These are phyloP conservation scores for Globisporangium spiculum DNA, from an alignment of 352 stramenopile genomes.

Conservation along the genomic window DNA sequence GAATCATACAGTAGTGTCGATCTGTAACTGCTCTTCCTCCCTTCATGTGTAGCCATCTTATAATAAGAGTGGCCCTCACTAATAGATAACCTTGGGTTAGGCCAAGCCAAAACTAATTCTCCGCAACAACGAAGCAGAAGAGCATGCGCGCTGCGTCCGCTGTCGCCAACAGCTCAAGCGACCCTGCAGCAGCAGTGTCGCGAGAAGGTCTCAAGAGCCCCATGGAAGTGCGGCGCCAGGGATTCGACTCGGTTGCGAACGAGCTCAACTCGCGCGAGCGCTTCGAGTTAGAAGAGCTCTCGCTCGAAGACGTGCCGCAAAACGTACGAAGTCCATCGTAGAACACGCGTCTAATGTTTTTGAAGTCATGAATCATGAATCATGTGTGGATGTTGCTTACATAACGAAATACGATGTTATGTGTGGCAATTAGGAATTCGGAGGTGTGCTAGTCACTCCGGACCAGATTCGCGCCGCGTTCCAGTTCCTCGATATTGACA, in stretches of 20 bases:
- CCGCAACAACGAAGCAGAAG: background rate
- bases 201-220: background rate
- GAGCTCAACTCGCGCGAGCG: slow-evolving; percentile 12
- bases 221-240: slow-evolving; percentile 10
- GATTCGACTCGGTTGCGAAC: slow-evolving; percentile 10
- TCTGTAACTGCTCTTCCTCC: no score
- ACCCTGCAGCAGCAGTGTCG: background rate
- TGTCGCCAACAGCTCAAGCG: background rate
- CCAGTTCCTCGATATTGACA: slow-evolving; percentile 88
- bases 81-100: no score
- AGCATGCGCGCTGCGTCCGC: slow-evolving; percentile 7
- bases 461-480: slow-evolving; percentile 86
- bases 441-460: slow-evolving; percentile 78
- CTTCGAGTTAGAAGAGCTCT: slow-evolving; percentile 7
- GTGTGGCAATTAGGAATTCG: slow-evolving; percentile 44
- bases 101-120: background rate
- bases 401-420: no score
- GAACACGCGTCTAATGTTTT: background rate
- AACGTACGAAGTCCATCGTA: slow-evolving; percentile 1
- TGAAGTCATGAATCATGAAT: background rate
- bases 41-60: no score
- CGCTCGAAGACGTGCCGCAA: slow-evolving; percentile 5
- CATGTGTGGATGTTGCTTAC: no score
- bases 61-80: no score
- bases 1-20: no score